Conservation (phyloP, 2,329 filamentous ascomycete genomes). For the Fusarium sp. region DNA sequence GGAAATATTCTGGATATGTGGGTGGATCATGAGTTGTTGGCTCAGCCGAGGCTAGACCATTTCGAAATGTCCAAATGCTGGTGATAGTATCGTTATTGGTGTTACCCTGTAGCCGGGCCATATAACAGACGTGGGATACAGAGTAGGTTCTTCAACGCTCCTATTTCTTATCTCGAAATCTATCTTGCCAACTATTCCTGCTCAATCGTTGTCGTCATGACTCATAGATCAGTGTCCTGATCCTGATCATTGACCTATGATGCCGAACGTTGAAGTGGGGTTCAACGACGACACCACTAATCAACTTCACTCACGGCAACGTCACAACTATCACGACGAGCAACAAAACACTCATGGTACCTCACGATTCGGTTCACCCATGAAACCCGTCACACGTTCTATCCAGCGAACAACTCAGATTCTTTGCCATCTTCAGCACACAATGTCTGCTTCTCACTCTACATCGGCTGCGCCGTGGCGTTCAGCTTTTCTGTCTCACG, state of each 20-base stretch:
- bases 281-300: conserved; percentile 3
- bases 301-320: conserved; percentile 4
- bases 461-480: conserved; percentile 63
- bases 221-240: conserved; percentile 26
- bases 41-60: background rate
- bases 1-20: conserved; percentile 21
- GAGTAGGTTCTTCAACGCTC: background rate
- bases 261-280: conserved; percentile 26
- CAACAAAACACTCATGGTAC: background rate
- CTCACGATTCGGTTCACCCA: conserved; percentile 10
- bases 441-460: conserved; percentile 41
- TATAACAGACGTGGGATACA: no score
- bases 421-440: conserved; percentile 44
- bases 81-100: background rate
- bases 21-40: conserved; percentile 11
- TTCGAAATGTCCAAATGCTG: background rate
- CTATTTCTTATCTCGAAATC: background rate
- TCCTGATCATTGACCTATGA: conserved; percentile 23
- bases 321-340: background rate
- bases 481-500: conserved; percentile 61
- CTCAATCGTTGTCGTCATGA: conserved; percentile 23
- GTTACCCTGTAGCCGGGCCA: background rate
- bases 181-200: background rate
- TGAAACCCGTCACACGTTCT: conserved; percentile 30
- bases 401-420: conserved; percentile 45